Evolutionary conservation across 2,329 filamentous ascomycete species (phyloP).

Genomic region (Colletotrichum musae): DNA sequence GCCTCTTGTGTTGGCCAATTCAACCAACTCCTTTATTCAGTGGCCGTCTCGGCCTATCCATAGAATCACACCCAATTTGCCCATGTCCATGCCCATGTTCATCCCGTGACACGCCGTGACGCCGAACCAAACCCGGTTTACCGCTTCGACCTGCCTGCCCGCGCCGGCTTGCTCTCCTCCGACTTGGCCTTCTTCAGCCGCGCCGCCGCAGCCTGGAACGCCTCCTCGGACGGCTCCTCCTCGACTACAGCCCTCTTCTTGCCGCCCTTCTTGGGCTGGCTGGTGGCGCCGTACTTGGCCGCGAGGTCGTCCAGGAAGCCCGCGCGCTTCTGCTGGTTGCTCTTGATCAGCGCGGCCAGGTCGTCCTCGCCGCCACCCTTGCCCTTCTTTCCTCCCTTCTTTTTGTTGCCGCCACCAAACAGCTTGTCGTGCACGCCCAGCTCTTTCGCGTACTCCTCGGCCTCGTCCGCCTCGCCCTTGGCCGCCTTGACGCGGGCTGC

Average conservation of each 20-base stretch:
- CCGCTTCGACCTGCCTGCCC: conserved; percentile 24
- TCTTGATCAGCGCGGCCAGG: conserved; percentile 82
- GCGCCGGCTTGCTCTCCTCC: conserved; percentile 36
- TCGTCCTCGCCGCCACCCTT: conserved; percentile 63
- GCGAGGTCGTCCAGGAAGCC: conserved; percentile 81
- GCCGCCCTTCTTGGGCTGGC: conserved; percentile 64
- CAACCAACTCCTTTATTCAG: conserved; percentile 36
- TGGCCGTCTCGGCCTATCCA: conserved; percentile 24
- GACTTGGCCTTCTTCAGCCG: conserved; percentile 58
- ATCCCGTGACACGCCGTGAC: conserved; percentile 12
- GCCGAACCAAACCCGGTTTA: conserved; percentile 24
- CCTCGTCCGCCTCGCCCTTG: conserved; percentile 78
- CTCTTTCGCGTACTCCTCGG: conserved; percentile 81
- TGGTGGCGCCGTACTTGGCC: conserved; percentile 77
- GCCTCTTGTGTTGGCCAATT: background rate
- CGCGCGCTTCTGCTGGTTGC: conserved; percentile 75
- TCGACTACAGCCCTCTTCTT: conserved; percentile 71
- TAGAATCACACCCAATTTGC: background rate
- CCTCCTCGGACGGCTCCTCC: conserved; percentile 75
- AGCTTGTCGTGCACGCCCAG: conserved; percentile 81
- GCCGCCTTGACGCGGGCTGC: conserved; percentile 73
- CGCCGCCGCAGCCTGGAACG: conserved; percentile 70
- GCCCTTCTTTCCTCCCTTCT: conserved; percentile 53
- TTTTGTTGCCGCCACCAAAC: conserved; percentile 66
- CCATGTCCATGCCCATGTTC: background rate